phyloP scores from a whole-genome alignment of 495 filamentous ascomycete genomes.

The Staphylotrichum tortipilum region DNA sequence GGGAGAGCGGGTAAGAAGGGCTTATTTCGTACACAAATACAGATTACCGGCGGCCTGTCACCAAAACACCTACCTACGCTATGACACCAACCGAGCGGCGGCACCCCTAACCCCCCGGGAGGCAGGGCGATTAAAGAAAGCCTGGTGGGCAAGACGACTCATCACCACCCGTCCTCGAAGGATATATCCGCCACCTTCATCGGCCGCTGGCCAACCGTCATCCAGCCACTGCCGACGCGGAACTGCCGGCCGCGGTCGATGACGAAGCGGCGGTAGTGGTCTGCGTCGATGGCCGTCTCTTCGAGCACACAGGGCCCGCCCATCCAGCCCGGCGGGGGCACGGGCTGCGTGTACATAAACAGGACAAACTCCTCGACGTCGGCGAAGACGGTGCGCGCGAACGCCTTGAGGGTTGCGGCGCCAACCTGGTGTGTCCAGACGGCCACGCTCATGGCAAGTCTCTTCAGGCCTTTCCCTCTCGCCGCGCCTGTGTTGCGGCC shows the following conservation, averaged over 20 bases:
- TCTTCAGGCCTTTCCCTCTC: conserved; percentile 45
- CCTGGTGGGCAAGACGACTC: too few species aligned
- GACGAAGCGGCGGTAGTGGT: conserved; percentile 18
- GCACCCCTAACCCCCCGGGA: too few species aligned
- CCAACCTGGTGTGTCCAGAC: conserved; percentile 45
- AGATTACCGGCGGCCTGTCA: too few species aligned
- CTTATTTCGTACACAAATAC: too few species aligned
- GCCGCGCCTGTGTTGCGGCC: neutral
- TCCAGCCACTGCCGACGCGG: conserved; percentile 18
- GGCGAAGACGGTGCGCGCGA: conserved; percentile 18
- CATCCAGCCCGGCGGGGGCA: conserved; percentile 17
- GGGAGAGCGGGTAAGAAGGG: too few species aligned
- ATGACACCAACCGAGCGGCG: too few species aligned
- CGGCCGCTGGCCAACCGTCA: conserved; percentile 18
- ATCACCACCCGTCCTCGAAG: conserved; percentile 21
- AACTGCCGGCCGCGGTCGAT: conserved; percentile 20
- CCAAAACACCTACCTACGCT: too few species aligned
- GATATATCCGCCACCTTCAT: conserved; percentile 20
- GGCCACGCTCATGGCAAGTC: conserved; percentile 50
- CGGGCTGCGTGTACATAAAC: conserved; percentile 16
- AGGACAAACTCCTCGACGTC: conserved; percentile 23
- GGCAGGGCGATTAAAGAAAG: too few species aligned
- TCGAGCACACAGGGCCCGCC: conserved; percentile 14
- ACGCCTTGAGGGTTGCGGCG: conserved; percentile 18
- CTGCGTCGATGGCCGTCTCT: conserved; percentile 5